Conservation (phyloP, 768 basidiomycete species). For the Amanita rubescens region DNA sequence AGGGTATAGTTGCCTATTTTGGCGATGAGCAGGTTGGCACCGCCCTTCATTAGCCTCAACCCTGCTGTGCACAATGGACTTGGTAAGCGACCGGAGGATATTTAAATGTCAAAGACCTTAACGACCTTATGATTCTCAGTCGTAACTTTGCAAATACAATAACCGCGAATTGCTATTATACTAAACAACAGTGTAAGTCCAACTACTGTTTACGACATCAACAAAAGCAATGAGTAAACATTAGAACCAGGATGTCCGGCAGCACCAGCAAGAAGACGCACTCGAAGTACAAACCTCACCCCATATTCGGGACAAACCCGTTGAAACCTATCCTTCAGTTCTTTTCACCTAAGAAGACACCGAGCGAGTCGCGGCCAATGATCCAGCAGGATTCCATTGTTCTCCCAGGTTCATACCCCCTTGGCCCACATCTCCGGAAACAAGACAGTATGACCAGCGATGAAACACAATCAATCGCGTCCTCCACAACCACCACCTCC, state of each 20-base stretch:
- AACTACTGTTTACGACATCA: slow-evolving; percentile 1
- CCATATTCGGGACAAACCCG: slow-evolving; percentile 3
- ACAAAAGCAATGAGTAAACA: slow-evolving; percentile 2
- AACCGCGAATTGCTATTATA: not conserved
- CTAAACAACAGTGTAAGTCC: not conserved
- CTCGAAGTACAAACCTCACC: slow-evolving; percentile 6
- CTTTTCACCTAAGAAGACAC: not conserved
- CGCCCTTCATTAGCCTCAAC: not conserved
- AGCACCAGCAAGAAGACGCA: not conserved
- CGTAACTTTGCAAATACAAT: not conserved
- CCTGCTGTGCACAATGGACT: not conserved
- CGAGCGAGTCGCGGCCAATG: not conserved
- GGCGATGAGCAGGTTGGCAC: not conserved
- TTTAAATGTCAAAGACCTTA: not conserved
- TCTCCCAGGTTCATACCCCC: not conserved
- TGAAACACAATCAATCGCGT: not conserved
- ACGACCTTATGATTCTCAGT: not conserved
- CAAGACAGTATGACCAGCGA: not conserved
- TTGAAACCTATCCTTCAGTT: not conserved
- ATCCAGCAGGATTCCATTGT: not conserved
- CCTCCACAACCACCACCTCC: too few species aligned
- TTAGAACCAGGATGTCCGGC: not conserved
- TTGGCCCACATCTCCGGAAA: not conserved
- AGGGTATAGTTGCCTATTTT: not conserved
- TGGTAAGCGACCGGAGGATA: not conserved